Evolutionary conservation across 2,329 filamentous ascomycete genomes (phyloP).

Genomic region (Fusarium nanum): DNA sequence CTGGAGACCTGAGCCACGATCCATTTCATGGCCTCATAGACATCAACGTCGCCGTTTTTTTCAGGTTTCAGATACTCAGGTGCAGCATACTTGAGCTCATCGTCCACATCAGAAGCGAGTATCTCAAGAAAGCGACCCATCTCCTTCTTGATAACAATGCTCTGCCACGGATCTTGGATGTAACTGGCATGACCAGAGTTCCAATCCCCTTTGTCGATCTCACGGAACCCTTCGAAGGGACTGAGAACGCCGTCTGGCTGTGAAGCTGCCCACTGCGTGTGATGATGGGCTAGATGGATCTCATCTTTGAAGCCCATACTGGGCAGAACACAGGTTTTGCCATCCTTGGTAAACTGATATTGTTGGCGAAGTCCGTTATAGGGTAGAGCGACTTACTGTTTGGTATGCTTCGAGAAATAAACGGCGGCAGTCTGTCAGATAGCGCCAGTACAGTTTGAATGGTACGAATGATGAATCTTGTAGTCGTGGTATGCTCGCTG

Average conservation of each 20-base stretch:
- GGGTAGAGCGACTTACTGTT: conserved; percentile 23
- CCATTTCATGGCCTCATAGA: conserved; percentile 44
- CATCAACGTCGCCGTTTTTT: conserved; percentile 46
- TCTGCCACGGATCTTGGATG: conserved; percentile 53
- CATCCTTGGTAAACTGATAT: conserved; percentile 53
- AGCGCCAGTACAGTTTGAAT: conserved; percentile 29
- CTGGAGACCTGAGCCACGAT: conserved; percentile 49
- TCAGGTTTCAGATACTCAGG: conserved; percentile 49
- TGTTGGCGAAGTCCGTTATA: accelerated
- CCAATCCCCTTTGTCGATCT: conserved; percentile 54
- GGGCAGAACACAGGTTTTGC: conserved; percentile 55
- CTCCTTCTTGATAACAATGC: conserved; percentile 51
- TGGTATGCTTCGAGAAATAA: conserved; percentile 50
- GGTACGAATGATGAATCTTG: conserved; percentile 6
- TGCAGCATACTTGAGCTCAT: conserved; percentile 51
- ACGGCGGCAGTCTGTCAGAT: conserved; percentile 47
- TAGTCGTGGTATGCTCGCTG: conserved; percentile 8
- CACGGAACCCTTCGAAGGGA: conserved; percentile 51
- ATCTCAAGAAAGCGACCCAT: conserved; percentile 51
- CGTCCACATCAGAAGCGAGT: conserved; percentile 49
- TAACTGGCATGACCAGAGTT: conserved; percentile 53
- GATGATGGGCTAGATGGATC: conserved; percentile 55
- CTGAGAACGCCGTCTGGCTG: conserved; percentile 55
- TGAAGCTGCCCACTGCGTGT: conserved; percentile 54
- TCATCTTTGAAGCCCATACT: conserved; percentile 55